phyloP scores from a whole-genome alignment of 768 basidiomycete species.

The Hebeloma cylindrosporum region DNA sequence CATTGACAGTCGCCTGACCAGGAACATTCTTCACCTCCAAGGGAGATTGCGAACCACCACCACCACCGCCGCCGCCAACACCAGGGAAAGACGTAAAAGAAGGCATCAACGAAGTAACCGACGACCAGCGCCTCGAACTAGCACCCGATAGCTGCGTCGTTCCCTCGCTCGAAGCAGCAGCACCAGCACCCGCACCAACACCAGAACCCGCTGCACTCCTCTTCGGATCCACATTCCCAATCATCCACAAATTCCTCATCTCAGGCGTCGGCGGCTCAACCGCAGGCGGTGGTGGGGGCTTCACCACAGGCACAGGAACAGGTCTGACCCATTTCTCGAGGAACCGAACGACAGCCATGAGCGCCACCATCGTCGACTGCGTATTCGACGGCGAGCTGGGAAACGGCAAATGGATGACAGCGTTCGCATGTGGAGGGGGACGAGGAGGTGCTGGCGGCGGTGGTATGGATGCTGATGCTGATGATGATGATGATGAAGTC shows the following conservation, averaged over 20 bases:
- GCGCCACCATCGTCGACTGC: slow-evolving; percentile 49
- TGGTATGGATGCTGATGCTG: slow-evolving; percentile 2
- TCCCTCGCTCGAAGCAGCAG: background rate
- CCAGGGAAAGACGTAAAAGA: slow-evolving; percentile 36
- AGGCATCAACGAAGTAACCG: slow-evolving; percentile 41
- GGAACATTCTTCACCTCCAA: too few species aligned
- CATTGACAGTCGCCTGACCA: slow-evolving; percentile 15
- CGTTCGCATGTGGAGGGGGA: slow-evolving; percentile 70
- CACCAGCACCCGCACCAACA: slow-evolving; percentile 3
- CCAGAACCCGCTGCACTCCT: slow-evolving; percentile 14
- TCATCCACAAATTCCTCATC: slow-evolving; percentile 17
- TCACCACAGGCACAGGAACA: slow-evolving; percentile 28
- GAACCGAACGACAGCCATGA: slow-evolving; percentile 67
- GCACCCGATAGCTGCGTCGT: slow-evolving; percentile 14
- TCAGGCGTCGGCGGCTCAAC: slow-evolving; percentile 11
- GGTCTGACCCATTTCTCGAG: slow-evolving; percentile 66
- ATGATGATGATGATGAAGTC: too few species aligned
- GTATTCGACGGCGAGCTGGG: slow-evolving; percentile 64
- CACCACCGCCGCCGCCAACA: slow-evolving; percentile 8
- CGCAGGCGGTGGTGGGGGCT: too few species aligned
- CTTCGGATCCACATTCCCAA: slow-evolving; percentile 13
- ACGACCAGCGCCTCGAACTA: slow-evolving; percentile 43
- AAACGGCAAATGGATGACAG: slow-evolving; percentile 74
- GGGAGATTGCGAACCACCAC: too few species aligned
- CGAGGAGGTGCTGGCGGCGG: slow-evolving; percentile 46